These are phyloP conservation scores for Novymonas esmeraldas DNA, from an alignment of 208 protist species.

Conservation along the genomic window DNA sequence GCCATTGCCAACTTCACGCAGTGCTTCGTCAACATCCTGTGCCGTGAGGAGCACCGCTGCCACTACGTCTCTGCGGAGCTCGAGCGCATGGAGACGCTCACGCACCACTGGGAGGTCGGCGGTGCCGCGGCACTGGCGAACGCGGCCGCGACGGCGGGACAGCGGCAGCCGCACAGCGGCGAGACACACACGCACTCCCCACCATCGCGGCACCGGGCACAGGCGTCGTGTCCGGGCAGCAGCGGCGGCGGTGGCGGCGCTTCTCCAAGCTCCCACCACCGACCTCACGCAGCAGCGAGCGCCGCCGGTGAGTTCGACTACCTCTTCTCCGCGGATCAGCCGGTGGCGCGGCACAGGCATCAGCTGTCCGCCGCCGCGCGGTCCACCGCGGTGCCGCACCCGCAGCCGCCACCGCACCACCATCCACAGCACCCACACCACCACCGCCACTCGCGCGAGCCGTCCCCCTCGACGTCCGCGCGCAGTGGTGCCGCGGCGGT, in stretches of 20 bases:
- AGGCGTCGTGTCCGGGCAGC: slow-evolving; percentile 3
- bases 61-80: slow-evolving; percentile 66
- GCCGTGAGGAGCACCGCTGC: slow-evolving; percentile 70
- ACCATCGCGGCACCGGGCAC: background rate
- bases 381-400: no score
- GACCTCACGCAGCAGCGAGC: no score
- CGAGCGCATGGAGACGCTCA: slow-evolving; percentile 43
- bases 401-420: background rate
- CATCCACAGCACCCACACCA: background rate
- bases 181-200: background rate
- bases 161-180: background rate
- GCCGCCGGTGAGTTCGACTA: slow-evolving; percentile 20
- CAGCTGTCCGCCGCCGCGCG: no score
- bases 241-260: no score
- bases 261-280: background rate
- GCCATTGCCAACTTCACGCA: slow-evolving; percentile 78
- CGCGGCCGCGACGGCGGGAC: slow-evolving; percentile 3
- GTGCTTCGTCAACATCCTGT: slow-evolving; percentile 77
- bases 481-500: no score
- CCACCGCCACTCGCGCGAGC: background rate
- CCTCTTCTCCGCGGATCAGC: slow-evolving; percentile 12
- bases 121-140: slow-evolving; percentile 23
- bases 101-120: slow-evolving; percentile 38
- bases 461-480: background rate
- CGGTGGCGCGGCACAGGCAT: slow-evolving; percentile 2